Conservation (phyloP, 306 rosid genomes). For the Vigna hirtella region DNA sequence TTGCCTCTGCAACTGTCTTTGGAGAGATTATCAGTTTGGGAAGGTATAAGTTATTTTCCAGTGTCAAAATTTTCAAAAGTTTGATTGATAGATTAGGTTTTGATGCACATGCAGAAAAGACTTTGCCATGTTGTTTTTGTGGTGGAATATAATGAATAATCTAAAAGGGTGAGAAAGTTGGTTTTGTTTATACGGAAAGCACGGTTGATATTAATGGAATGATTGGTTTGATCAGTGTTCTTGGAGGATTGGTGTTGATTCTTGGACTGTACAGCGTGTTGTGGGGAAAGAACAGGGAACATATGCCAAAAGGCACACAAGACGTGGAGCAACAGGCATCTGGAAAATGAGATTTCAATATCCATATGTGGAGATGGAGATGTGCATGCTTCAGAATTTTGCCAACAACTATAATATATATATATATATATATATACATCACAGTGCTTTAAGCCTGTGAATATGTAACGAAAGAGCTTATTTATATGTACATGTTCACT, state of each 20-base stretch:
- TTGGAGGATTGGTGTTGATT: constrained; percentile 65
- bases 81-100: not conserved
- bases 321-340: constrained; percentile 39
- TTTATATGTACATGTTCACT: not conserved
- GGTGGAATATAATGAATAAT: not conserved
- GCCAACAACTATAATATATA: not conserved
- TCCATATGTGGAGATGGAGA: not conserved
- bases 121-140: not conserved
- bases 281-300: constrained; percentile 71
- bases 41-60: constrained; percentile 53
- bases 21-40: constrained; percentile 69
- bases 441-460: not conserved
- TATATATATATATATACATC: not conserved
- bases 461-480: not conserved
- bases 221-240: constrained; percentile 48
- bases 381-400: not conserved
- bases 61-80: not conserved
- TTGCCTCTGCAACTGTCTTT: constrained; percentile 58
- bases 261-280: constrained; percentile 72
- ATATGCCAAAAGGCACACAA: not conserved
- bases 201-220: not conserved
- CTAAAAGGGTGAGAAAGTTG: not conserved
- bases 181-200: not conserved
- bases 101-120: not conserved
- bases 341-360: not conserved